Evolutionary conservation across 1,284 basidiomycete species (phyloP), one percentile per base, ranked within the genome.

Genomic region (Moesziomyces globuligerus): DNA sequence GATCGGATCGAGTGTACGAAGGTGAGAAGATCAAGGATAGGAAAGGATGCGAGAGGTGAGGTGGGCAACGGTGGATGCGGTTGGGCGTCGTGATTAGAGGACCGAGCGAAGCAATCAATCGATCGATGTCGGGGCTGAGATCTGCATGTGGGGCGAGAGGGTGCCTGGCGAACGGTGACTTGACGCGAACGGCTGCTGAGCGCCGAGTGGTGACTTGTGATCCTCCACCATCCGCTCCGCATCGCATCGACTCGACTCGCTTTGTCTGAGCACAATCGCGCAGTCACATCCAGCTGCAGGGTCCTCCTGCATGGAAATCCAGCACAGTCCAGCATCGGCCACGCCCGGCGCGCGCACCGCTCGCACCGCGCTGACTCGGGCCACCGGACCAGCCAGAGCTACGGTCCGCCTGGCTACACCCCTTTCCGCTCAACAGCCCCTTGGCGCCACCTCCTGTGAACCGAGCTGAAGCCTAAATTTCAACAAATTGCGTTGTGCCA

Each of bases 221-320:
- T 17, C 32, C 32, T 34, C 32, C 32, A 34, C 32, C 32, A 34
- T 34, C 32, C n/a, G n/a, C n/a, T n/a, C n/a, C n/a, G n/a, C n/a
- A n/a, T n/a, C n/a, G n/a, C n/a, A n/a, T n/a, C n/a, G n/a, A n/a
- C n/a, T n/a, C n/a, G n/a, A n/a, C n/a, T n/a, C n/a, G n/a, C n/a
- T n/a, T n/a, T n/a, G n/a, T n/a, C n/a, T n/a, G n/a, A n/a, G n/a
- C n/a, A n/a, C n/a, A n/a, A n/a, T n/a, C n/a, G n/a, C n/a, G n/a
- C n/a, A n/a, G n/a, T n/a, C n/a, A n/a, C n/a, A n/a, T 9, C n/a
- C 25, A 18, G 40, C 47, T 57, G 48, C 54, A 57, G 47, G 54
- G 47, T 57, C 54, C 54, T 49, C 17, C 36, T 39, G 45, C 45
- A 55, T 48, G 38, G 52, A 47, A 47, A 44, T 24, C 38, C 17